These are phyloP conservation scores for Omphalotus guepiniiformis DNA, from an alignment of 768 basidiomycete species.

Conservation along the genomic window DNA sequence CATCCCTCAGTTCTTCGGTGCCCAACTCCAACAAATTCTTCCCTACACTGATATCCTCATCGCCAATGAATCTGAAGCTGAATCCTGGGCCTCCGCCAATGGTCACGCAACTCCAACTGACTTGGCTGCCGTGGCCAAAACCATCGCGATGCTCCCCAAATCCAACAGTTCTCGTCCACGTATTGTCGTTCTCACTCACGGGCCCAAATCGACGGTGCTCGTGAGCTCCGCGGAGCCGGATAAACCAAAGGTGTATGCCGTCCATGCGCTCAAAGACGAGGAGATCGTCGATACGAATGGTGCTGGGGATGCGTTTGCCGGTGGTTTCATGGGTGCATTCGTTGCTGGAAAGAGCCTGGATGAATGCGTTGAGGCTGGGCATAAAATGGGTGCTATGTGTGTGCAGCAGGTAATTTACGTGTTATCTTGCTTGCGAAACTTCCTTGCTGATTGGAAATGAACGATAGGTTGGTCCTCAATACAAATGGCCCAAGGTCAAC, in stretches of 20 bases:
- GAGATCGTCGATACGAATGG: conserved; percentile 96
- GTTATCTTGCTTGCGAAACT: background rate
- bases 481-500: conserved; percentile 8
- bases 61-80: conserved; percentile 96
- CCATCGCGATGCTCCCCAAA: conserved; percentile 75
- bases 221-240: conserved; percentile 58
- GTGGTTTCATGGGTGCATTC: conserved; percentile 88
- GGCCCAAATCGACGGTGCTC: conserved; percentile 72
- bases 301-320: conserved; percentile 96
- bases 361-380: conserved; percentile 79
- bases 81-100: conserved; percentile 72
- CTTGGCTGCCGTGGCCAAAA: conserved; percentile 62
- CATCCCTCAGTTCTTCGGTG: conserved; percentile 89
- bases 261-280: conserved; percentile 50
- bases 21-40: conserved; percentile 75
- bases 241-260: conserved; percentile 51
- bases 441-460: background rate
- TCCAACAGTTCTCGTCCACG: conserved; percentile 73
- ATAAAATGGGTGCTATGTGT: conserved; percentile 82
- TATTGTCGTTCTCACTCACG: conserved; percentile 88
- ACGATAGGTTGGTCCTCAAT: conserved; percentile 5
- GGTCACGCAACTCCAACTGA: conserved; percentile 65
- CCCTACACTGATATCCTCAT: conserved; percentile 87
- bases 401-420: conserved; percentile 62
- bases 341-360: conserved; percentile 74